Conservation (phyloP, 371 early-diverging fungal genomes). For the Capniomyces stellatus region DNA sequence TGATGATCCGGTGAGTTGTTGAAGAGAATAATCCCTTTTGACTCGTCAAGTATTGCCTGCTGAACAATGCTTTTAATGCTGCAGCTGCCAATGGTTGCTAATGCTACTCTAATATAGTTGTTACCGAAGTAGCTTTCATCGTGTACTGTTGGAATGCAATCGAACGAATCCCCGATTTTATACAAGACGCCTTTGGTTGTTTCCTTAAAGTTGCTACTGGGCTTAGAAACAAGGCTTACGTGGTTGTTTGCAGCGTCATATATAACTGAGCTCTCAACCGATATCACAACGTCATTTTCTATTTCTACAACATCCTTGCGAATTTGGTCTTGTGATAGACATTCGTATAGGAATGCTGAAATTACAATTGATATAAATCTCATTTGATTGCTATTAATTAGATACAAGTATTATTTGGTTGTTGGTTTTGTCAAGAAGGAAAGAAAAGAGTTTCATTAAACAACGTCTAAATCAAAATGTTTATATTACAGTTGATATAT, state of each 20-base stretch:
- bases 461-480: no score
- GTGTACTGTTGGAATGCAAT: slow-evolving; percentile 14
- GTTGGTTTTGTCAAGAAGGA: no score
- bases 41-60: neutral
- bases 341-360: no score
- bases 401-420: no score
- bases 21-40: neutral
- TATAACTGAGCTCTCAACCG: slow-evolving; percentile 12
- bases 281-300: slow-evolving; percentile 13
- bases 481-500: no score
- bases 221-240: slow-evolving; percentile 8
- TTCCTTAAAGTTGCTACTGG: slow-evolving; percentile 7
- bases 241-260: slow-evolving; percentile 11
- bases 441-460: no score
- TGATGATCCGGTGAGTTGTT: neutral
- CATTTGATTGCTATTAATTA: no score
- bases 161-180: slow-evolving; percentile 4
- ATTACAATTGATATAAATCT: no score
- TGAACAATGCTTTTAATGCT: neutral
- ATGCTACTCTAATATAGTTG: slow-evolving; percentile 13
- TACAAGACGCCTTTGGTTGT: slow-evolving; percentile 20
- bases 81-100: neutral
- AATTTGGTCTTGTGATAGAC: no score
- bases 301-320: slow-evolving; percentile 23
- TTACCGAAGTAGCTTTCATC: slow-evolving; percentile 7